Evolutionary conservation across 805 yeast genomes (phyloP).

Genomic region (Saturnispora hagleri): DNA sequence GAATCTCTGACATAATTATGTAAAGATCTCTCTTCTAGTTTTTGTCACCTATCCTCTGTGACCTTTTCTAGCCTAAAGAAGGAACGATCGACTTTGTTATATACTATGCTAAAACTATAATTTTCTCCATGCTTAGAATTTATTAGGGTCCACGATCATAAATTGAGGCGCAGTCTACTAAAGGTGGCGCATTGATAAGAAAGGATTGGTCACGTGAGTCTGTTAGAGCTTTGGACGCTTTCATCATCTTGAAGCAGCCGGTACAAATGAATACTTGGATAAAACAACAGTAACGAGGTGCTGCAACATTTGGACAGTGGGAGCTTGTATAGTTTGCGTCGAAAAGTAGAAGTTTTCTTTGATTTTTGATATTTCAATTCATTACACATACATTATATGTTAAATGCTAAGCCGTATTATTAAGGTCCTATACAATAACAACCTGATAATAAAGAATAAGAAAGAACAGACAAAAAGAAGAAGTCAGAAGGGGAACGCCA

Average conservation of each 20-base stretch:
- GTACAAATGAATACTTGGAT: neutral
- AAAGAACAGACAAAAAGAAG: constrained; percentile 28
- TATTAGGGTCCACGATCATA: neutral
- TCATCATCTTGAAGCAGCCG: neutral
- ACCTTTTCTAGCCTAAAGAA: neutral
- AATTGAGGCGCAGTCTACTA: neutral
- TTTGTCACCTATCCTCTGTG: neutral
- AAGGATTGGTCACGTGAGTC: neutral
- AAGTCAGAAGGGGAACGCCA: neutral
- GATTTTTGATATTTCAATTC: neutral
- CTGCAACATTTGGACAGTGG: neutral
- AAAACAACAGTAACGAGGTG: neutral
- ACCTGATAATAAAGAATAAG: neutral
- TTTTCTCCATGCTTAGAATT: neutral
- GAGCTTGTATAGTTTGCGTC: too few relatives aligned
- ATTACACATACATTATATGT: neutral
- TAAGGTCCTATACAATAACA: neutral
- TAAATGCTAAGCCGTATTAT: neutral
- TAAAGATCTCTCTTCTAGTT: neutral
- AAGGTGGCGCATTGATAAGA: neutral
- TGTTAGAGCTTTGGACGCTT: neutral
- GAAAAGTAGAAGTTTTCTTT: neutral
- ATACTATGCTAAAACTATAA: neutral
- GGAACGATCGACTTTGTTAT: neutral
- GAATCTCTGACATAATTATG: neutral